phyloP scores from a whole-genome alignment of 768 basidiomycete species.

The Aureoboletus auriporus region DNA sequence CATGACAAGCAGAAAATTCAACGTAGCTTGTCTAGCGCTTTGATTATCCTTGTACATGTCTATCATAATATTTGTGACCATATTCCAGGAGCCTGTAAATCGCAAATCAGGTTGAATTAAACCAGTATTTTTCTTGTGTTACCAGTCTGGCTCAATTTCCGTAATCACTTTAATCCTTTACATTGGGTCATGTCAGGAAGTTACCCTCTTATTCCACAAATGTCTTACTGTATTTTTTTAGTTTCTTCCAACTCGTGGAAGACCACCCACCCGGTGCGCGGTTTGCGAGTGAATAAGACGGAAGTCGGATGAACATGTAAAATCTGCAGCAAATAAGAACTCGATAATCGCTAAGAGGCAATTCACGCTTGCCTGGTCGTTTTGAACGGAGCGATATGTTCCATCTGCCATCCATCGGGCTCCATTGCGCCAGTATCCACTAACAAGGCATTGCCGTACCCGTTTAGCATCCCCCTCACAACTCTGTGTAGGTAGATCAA shows the following conservation, averaged over 20 bases:
- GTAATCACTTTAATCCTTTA: conserved; percentile 86
- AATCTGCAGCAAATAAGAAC: conserved; percentile 41
- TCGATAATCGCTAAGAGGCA: not conserved
- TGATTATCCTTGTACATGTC: conserved; percentile 10
- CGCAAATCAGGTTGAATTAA: conserved; percentile 1
- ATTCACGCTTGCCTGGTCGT: conserved; percentile 60
- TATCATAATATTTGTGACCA: conserved; percentile 45
- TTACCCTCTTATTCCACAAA: not conserved
- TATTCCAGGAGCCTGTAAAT: conserved; percentile 43
- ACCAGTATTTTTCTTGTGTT: conserved; percentile 7
- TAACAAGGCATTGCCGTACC: conserved; percentile 83
- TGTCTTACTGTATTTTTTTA: conserved; percentile 80
- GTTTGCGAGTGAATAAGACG: conserved; percentile 89
- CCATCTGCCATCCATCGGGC: conserved; percentile 91
- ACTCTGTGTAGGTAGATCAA: conserved; percentile 75
- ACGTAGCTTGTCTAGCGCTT: no score
- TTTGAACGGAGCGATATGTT: conserved; percentile 85
- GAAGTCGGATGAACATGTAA: conserved; percentile 92
- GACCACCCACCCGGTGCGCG: conserved; percentile 88
- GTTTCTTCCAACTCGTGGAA: conserved; percentile 97
- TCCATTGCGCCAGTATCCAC: conserved; percentile 92
- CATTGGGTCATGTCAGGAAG: conserved; percentile 7
- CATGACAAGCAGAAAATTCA: no score
- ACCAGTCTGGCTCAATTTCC: conserved; percentile 96
- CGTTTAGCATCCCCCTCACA: conserved; percentile 86